phyloP scores from a whole-genome alignment of 352 stramenopile genomes.

The Poterioochromonas sp. region DNA sequence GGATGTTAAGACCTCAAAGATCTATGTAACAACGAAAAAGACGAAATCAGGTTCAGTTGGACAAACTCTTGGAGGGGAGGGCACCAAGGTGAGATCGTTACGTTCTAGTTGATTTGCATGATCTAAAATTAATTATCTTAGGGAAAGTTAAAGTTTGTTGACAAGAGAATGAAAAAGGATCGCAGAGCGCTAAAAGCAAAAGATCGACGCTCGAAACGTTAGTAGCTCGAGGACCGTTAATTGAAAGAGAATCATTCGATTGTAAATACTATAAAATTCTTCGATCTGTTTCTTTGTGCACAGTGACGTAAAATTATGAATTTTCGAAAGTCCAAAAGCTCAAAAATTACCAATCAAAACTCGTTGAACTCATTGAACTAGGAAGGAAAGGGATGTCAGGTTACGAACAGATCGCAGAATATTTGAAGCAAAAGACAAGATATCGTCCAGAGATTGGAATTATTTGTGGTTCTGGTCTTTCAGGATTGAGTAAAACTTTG shows the following conservation, averaged over 20 bases:
- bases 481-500: conserved; percentile 74
- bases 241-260: too few relatives aligned
- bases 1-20: not conserved
- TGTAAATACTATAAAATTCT: too few relatives aligned
- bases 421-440: conserved; percentile 34
- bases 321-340: too few relatives aligned
- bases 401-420: conserved; percentile 40
- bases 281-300: too few relatives aligned
- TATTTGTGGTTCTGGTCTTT: conserved; percentile 87
- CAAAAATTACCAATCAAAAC: too few relatives aligned
- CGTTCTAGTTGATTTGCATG: conserved; percentile 15
- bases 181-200: conserved; percentile 61
- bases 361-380: too few relatives aligned
- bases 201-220: too few relatives aligned
- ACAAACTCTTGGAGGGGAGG: not conserved
- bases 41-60: conserved; percentile 4
- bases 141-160: conserved; percentile 89
- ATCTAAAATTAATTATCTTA: conserved; percentile 40
- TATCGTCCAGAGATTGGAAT: conserved; percentile 58
- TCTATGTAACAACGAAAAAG: not conserved
- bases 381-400: too few relatives aligned
- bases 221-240: too few relatives aligned
- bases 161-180: conserved; percentile 94
- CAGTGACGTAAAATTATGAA: too few relatives aligned
- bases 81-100: not conserved